phyloP scores from a whole-genome alignment of 2,329 filamentous ascomycete species.

The Paecilomyces niveus region DNA sequence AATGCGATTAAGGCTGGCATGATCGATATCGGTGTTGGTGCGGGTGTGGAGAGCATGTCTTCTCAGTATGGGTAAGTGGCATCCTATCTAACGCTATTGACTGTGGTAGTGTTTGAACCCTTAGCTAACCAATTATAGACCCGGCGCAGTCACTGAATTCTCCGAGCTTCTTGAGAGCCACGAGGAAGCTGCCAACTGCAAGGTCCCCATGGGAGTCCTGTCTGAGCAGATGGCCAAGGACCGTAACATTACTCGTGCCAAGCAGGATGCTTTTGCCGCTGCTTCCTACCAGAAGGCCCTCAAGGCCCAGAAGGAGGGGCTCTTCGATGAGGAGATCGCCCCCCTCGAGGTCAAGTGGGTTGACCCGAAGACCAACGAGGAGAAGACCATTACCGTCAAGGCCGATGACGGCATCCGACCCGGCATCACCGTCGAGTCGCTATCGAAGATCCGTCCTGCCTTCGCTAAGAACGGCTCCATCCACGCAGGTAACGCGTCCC shows the following conservation, averaged over 20 bases:
- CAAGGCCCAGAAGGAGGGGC: conserved; percentile 76
- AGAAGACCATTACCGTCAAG: conserved; percentile 72
- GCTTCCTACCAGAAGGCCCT: conserved; percentile 83
- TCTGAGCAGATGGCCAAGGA: conserved; percentile 94
- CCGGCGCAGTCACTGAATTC: conserved; percentile 84
- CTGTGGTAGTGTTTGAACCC: neutral
- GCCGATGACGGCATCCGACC: conserved; percentile 82
- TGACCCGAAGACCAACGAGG: conserved; percentile 84
- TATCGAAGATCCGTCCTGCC: conserved; percentile 84
- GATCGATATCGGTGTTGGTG: conserved; percentile 92
- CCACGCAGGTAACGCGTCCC: conserved; percentile 91
- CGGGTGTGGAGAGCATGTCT: conserved; percentile 95
- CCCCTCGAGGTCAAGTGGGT: conserved; percentile 81
- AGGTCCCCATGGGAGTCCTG: conserved; percentile 90
- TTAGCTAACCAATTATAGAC: conserved; percentile 39
- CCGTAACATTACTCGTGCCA: conserved; percentile 60
- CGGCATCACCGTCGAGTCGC: conserved; percentile 77
- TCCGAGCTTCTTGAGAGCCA: conserved; percentile 77
- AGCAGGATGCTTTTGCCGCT: conserved; percentile 93
- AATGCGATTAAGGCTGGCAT: conserved; percentile 86
- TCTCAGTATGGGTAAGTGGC: conserved; percentile 73
- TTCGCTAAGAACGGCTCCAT: conserved; percentile 90
- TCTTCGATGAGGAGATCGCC: conserved; percentile 86
- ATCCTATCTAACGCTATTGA: neutral
- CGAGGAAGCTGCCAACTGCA: conserved; percentile 85